These are phyloP conservation scores for Leccinum sublutescens DNA, from an alignment of 768 basidiomycete genomes.

Conservation along the genomic window DNA sequence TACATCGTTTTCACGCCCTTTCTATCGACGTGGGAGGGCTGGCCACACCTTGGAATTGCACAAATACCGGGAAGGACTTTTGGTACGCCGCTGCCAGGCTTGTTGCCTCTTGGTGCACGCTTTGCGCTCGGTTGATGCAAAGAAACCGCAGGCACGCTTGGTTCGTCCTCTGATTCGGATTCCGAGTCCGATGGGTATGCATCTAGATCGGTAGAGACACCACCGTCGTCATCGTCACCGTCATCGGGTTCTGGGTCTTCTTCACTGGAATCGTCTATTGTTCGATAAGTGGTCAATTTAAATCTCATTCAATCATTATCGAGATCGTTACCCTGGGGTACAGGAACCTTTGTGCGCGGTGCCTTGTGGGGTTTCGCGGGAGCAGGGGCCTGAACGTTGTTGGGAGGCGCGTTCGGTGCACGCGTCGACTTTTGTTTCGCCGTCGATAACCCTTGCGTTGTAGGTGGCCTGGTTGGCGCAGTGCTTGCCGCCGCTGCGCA, in stretches of 20 bases:
- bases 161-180: slow-evolving; percentile 24
- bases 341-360: slow-evolving; percentile 12
- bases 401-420: slow-evolving; percentile 9
- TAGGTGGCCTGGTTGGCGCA: slow-evolving; percentile 16
- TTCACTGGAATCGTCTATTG: slow-evolving; percentile 25
- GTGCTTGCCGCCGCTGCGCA: slow-evolving; percentile 52
- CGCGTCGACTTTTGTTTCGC: slow-evolving; percentile 23
- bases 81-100: slow-evolving; percentile 7
- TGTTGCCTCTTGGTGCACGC: slow-evolving; percentile 10
- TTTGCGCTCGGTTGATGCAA: slow-evolving; percentile 10
- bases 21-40: slow-evolving; percentile 55
- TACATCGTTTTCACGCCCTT: slow-evolving; percentile 51
- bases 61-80: slow-evolving; percentile 39
- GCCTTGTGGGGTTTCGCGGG: slow-evolving; percentile 16
- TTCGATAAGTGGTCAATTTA: slow-evolving; percentile 9
- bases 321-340: slow-evolving; percentile 22
- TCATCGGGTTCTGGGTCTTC: slow-evolving; percentile 27
- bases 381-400: slow-evolving; percentile 1
- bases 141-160: slow-evolving; percentile 9
- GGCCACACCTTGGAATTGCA: slow-evolving; percentile 54
- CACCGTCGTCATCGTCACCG: slow-evolving; percentile 21
- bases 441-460: slow-evolving; percentile 10
- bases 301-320: slow-evolving; percentile 8
- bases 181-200: slow-evolving; percentile 33
- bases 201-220: slow-evolving; percentile 29